Evolutionary conservation across 2,329 filamentous ascomycete genomes (phyloP), one percentile per base, ranked within the genome.

Genomic region (Fusarium keratoplasticum): DNA sequence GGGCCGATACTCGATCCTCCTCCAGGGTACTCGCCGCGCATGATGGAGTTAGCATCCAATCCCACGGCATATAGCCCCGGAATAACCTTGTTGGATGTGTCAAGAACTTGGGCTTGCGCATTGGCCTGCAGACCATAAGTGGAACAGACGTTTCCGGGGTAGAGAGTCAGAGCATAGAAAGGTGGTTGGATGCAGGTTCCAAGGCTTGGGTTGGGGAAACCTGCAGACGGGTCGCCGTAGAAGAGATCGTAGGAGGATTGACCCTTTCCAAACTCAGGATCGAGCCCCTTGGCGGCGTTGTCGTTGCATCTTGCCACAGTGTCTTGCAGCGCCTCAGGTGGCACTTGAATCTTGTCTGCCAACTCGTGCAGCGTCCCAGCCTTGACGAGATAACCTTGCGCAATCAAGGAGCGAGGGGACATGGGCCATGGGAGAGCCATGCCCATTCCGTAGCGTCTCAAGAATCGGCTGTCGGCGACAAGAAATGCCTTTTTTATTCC

Each of bases 251-350:
- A 20, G n/a, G 38, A 42, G n/a, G n/a, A 42, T 5, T 42, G 38
- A 4, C 38, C 38, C 38, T 10, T 42, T 20, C 38, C 36, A 4
- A 38, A n/a, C 36, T 38, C 7, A 0, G 8, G 36, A 4, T 38
- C 36, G 1, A 38, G 7, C 0, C 36, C 36, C 36, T 38, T n/a
- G 4, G 4, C 2, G 0, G 38, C 38, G 5, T 42, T 42, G 0
- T 20, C n/a, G 10, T 42, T 42, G 4, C n/a, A 42, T 4, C 6
- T n/a, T 7, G 38, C n/a, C n/a, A 42, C 38, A 10, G 36, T 38
- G 7, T 38, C 36, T 9, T 2, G 36, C 0, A 38, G 36, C 3
- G 18, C 36, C 8, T 38, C 36, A n/a, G 8, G 36, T 2, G 36
- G 8, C 36, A 38, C 36, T n/a, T 10, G 8, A 4, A 38, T 38